These are phyloP conservation scores for Eimeria necatrix DNA, from an alignment of 169 alveolate genomes.

Conservation along the genomic window DNA sequence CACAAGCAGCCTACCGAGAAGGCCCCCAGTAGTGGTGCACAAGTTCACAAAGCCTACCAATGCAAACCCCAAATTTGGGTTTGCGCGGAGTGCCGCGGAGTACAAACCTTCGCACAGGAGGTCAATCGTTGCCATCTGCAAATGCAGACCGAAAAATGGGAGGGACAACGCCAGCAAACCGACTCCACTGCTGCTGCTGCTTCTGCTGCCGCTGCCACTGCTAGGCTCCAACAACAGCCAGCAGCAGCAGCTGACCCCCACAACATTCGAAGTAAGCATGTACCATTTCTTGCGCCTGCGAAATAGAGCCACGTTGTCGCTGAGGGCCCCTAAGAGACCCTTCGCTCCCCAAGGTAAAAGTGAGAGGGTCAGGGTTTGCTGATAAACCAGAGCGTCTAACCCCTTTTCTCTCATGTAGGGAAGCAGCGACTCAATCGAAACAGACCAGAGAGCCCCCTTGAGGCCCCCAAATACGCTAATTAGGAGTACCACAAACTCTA, in stretches of 20 bases:
- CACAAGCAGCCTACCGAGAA: conserved; percentile 23
- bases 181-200: conserved; percentile 26
- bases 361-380: conserved; percentile 50
- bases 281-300: conserved; percentile 63
- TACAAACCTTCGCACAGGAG: conserved; percentile 74
- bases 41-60: conserved; percentile 33
- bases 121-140: conserved; percentile 73
- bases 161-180: conserved; percentile 28
- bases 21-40: conserved; percentile 28
- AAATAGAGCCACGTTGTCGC: conserved; percentile 52
- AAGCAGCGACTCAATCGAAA: conserved; percentile 9
- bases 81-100: background rate
- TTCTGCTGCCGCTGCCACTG: background rate
- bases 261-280: conserved; percentile 36
- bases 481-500: conserved; percentile 28
- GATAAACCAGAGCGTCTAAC: conserved; percentile 34
- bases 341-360: conserved; percentile 77
- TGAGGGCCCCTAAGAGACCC: conserved; percentile 64
- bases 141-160: conserved; percentile 7
- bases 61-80: background rate
- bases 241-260: conserved; percentile 55
- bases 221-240: conserved; percentile 44
- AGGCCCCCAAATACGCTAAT: conserved; percentile 17
- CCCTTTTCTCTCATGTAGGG: conserved; percentile 54
- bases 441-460: conserved; percentile 53